Percentiles rank a stretch among this genome's conserved stretches.
phyloP scores from a whole-genome alignment of 1,284 basidiomycete species.

The Ceraceosorus bombacis region DNA sequence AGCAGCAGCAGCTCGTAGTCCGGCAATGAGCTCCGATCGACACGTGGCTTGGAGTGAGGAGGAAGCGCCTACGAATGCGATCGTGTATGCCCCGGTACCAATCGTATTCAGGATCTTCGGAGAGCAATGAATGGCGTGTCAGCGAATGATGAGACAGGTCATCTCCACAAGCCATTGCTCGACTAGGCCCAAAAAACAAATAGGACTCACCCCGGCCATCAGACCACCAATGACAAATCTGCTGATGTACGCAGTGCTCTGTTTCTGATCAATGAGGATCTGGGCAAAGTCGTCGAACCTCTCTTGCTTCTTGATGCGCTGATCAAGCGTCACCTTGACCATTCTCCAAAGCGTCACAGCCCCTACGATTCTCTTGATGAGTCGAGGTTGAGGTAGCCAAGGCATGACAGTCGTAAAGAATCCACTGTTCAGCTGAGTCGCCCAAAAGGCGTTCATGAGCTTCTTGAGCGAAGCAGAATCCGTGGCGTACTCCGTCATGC shows the following conservation, averaged over 20 bases:
- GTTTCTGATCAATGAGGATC: constrained; percentile 12
- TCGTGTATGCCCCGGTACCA: constrained; percentile 15
- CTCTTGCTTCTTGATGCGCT: constrained; percentile 9
- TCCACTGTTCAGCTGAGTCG: constrained; percentile 13
- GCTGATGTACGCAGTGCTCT: constrained; percentile 3
- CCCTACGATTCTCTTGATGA: constrained; percentile 9
- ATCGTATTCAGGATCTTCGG: constrained; percentile 13
- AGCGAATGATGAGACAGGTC: no score
- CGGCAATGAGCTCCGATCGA: constrained; percentile 3
- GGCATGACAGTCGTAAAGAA: constrained; percentile 16
- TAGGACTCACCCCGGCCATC: constrained; percentile 8
- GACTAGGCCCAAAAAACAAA: no score
- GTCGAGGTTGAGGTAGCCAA: constrained; percentile 13
- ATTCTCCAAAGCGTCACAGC: constrained; percentile 16
- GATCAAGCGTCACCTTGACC: constrained; percentile 9
- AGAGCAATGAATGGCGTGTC: no score
- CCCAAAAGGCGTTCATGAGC: constrained; percentile 13
- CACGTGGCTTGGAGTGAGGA: constrained; percentile 1
- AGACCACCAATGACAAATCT: constrained; percentile 16
- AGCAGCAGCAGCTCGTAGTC: constrained; percentile 7
- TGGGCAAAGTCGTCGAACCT: constrained; percentile 17
- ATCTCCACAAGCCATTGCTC: no score
- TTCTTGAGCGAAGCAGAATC: background rate
- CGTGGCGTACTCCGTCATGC: constrained; percentile 17
- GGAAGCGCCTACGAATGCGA: constrained; percentile 15